A percentile compares a stretch with the other conserved stretches of the same genome.
phyloP scores from a whole-genome alignment of 495 filamentous ascomycete species.

The Podospora pseudoanserina region DNA sequence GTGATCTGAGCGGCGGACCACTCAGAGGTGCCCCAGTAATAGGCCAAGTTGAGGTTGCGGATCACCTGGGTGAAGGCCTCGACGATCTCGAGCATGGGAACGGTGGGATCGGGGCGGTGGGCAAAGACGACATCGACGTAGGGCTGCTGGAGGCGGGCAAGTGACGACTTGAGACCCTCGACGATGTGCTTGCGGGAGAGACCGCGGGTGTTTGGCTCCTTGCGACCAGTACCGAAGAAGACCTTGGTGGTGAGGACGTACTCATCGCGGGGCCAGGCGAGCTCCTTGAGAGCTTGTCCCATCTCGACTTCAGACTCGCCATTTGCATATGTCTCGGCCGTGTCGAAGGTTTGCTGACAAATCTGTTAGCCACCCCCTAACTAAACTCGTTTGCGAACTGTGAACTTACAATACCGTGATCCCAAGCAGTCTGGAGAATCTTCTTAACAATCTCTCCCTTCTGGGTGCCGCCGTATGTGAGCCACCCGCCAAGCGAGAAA shows the following conservation, averaged over 20 bases:
- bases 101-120: constrained; percentile 76
- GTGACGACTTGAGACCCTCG: constrained; percentile 52
- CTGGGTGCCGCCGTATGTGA: constrained; percentile 43
- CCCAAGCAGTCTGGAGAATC: constrained; percentile 48
- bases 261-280: constrained; percentile 73
- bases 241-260: constrained; percentile 84
- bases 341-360: constrained; percentile 55
- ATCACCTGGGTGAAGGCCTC: constrained; percentile 81
- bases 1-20: constrained; percentile 81
- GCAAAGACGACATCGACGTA: constrained; percentile 83
- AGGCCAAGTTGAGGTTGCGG: constrained; percentile 64
- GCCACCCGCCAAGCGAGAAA: constrained; percentile 63
- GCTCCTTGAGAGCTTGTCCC: constrained; percentile 65
- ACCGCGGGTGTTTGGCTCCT: constrained; percentile 63
- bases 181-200: constrained; percentile 73
- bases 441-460: constrained; percentile 44
- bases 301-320: constrained; percentile 72
- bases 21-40: constrained; percentile 91
- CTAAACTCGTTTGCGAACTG: not conserved
- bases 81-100: constrained; percentile 84
- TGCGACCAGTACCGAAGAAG: constrained; percentile 36
- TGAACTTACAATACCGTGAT: constrained; percentile 45
- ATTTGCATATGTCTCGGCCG: constrained; percentile 58
- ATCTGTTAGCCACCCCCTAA: not conserved
- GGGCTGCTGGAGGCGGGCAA: constrained; percentile 66